A percentile compares a stretch with the other conserved stretches of the same genome.
Conservation (phyloP, 2,329 filamentous ascomycete species). For the Apiospora marii region DNA sequence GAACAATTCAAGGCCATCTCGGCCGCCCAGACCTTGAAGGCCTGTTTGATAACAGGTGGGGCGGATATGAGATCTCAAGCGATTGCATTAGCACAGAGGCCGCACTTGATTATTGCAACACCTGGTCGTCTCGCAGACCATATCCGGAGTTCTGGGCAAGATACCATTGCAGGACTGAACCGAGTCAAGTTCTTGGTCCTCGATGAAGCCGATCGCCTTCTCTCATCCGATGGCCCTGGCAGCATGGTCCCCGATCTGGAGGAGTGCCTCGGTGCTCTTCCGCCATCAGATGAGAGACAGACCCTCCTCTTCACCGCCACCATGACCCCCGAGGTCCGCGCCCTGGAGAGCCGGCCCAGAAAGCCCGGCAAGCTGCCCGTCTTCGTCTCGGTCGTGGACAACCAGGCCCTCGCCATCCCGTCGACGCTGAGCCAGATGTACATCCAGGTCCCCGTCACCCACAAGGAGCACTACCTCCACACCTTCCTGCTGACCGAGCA, state of each 20-base stretch:
- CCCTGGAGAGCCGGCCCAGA: slow-evolving; percentile 79
- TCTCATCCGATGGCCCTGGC: slow-evolving; percentile 75
- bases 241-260: slow-evolving; percentile 96
- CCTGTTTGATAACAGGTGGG: slow-evolving; percentile 89
- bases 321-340: slow-evolving; percentile 89
- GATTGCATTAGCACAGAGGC: slow-evolving; percentile 79
- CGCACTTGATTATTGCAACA: slow-evolving; percentile 93
- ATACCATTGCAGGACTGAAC: slow-evolving; percentile 83
- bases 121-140: slow-evolving; percentile 94
- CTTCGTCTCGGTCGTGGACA: slow-evolving; percentile 90
- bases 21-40: slow-evolving; percentile 85
- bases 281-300: slow-evolving; percentile 80
- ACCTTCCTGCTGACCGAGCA: slow-evolving; percentile 80
- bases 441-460: slow-evolving; percentile 76
- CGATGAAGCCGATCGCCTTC: slow-evolving; percentile 92
- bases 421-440: slow-evolving; percentile 84
- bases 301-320: slow-evolving; percentile 97
- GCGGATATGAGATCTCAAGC: slow-evolving; percentile 93
- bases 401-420: slow-evolving; percentile 77
- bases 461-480: slow-evolving; percentile 95
- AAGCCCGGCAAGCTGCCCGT: slow-evolving; percentile 76
- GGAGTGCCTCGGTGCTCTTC: slow-evolving; percentile 83
- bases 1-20: slow-evolving; percentile 96
- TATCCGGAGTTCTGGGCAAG: slow-evolving; percentile 87
- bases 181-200: slow-evolving; percentile 87